Base-by-base conservation (phyloP, 371 early-diverging fungal genomes). In the Zychaea mexicana region DNA sequence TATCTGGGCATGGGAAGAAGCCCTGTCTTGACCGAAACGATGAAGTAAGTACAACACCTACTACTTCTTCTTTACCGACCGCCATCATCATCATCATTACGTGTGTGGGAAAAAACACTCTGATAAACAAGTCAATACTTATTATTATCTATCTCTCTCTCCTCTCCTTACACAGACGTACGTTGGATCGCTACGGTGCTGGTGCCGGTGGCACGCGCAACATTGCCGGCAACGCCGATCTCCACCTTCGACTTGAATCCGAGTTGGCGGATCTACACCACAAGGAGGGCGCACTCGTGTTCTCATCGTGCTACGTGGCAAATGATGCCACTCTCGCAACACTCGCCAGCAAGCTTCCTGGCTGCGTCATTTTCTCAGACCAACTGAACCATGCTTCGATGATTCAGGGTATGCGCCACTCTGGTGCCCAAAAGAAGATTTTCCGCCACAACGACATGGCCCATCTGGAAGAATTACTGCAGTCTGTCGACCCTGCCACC, bases 171-270 rank as follows among this genome's bases (percentile, higher is more conserved):
- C 45, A 38, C 58, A 90, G 90, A 68, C 71, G 81, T 2, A 93
- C 97, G 21, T 72, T 98, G 64, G 92, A 95, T 81, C 92, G 85
- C 67, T 98, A 98, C 76, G 99, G 99, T 39, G 95, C 99, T 49
- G 99, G 99, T 61, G 98, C 98, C 15, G 99, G 99, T 67, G 99
- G 99, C 61, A 98, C 99, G n/a, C 94, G 99, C 67, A 98, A 98
- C 87, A 98, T 98, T 79, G 97, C 98, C 26, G 99, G 99, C 38
- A 97, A 98, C 78, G 94, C 95, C 46, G 94, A 92, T 57, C 88
- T 96, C 58, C 99, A 98, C 73, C 82, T 97, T 52, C 88, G 85
- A n/a, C 87, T 98, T 12, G 99, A 98, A 75, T 72, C 85, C 3
- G 95, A 95, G 79, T 82, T 98, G 64, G 98, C 99, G 2, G 79